Base-by-base conservation (phyloP, 108 stramenopile species). In the Conticribra weissflogii region DNA sequence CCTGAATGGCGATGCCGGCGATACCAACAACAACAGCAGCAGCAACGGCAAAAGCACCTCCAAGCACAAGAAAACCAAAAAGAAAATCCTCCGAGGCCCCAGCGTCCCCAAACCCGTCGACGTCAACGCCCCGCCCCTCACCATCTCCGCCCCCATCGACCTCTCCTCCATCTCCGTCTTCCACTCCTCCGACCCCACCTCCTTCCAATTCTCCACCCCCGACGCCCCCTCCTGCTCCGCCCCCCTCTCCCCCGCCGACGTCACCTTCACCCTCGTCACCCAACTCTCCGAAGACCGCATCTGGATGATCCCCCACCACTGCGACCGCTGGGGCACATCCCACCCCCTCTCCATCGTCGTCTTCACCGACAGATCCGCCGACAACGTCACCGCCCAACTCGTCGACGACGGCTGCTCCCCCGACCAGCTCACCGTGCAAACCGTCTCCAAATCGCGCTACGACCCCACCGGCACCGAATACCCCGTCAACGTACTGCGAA, bases 401-500 rank as follows among this genome's bases (percentile, higher is more conserved):
- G 74, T 80, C 8, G 18, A 14, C 12, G 30, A 71, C 18, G 78
- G 81, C 12, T 85, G 84, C 33, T 61, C 63, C 9, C 19, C 59
- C 15, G 68, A 84, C 16, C 28, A 56, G 2, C 54, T 84, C 21
- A 79, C 72, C 0, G 63, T 84, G 16, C 83, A 81, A 62, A 78
- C 78, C 53, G 77, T 79, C 47, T 63, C 56, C 44, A 67, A 54
- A 27, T 66, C 68, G 17, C 67, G 48, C 34, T 65, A 69, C 36
- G 71, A 84, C 74, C 70, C 76, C 44, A 33, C 33, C 8, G 74
- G 82, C 24, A 83, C 67, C 8, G 87, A 93, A 28, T 97, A 95
- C 73, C 96, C 96, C 16, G 94, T 96, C 76, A 97, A 97, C 74
- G 41, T 82, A 0, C 65, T 97, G 52, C 87, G 96, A 3, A 97